Conservation (phyloP, 2,329 filamentous ascomycete genomes). For the Didymella keratinophila region DNA sequence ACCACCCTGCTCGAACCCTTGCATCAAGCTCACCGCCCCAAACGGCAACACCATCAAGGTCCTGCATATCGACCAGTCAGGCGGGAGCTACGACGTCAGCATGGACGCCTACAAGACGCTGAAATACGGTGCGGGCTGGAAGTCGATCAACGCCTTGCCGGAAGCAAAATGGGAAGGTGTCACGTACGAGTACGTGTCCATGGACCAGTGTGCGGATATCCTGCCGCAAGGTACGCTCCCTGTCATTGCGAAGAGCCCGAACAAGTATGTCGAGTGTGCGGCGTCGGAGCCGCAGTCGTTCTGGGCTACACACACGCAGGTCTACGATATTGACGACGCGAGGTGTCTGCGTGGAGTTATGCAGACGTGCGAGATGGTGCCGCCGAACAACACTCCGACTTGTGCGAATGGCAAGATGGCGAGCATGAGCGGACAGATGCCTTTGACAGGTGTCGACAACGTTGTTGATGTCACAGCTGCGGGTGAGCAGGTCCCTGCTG, state of each 20-base stretch:
- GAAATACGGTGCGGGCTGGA: slow-evolving; percentile 59
- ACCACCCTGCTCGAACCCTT: slow-evolving; percentile 65
- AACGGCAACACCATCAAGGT: slow-evolving; percentile 63
- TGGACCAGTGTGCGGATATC: slow-evolving; percentile 60
- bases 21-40: slow-evolving; percentile 61
- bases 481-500: slow-evolving; percentile 9
- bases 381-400: slow-evolving; percentile 26
- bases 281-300: slow-evolving; percentile 19
- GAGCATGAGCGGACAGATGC: slow-evolving; percentile 23
- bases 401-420: slow-evolving; percentile 25
- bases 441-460: slow-evolving; percentile 11
- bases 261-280: slow-evolving; percentile 25
- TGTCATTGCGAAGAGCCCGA: slow-evolving; percentile 27
- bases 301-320: slow-evolving; percentile 20
- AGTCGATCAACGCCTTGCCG: slow-evolving; percentile 49
- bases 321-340: slow-evolving; percentile 55
- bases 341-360: slow-evolving; percentile 23
- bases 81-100: slow-evolving; percentile 65
- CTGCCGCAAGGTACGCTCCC: slow-evolving; percentile 45
- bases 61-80: slow-evolving; percentile 65
- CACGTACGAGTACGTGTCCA: slow-evolving; percentile 59
- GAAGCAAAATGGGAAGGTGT: slow-evolving; percentile 59
- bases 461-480: slow-evolving; percentile 30
- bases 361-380: slow-evolving; percentile 28
- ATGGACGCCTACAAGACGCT: slow-evolving; percentile 71